phyloP scores from a whole-genome alignment of 2,329 filamentous ascomycete genomes.

The Cladophialophora chaetospira region DNA sequence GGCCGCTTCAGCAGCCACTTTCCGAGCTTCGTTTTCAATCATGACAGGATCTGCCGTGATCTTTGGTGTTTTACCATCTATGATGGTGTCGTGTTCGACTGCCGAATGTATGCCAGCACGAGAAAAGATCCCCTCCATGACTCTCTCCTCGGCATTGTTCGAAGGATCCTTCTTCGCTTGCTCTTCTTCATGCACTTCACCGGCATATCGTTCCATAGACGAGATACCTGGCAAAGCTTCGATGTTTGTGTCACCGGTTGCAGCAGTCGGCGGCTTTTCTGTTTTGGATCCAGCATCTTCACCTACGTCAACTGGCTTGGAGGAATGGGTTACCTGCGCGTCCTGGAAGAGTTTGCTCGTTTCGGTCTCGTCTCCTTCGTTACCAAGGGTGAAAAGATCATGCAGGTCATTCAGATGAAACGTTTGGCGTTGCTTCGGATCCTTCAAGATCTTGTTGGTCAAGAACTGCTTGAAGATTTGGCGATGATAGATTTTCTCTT shows the following conservation, averaged over 20 bases:
- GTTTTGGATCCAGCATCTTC: constrained; percentile 25
- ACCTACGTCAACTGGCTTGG: constrained; percentile 34
- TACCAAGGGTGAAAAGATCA: constrained; percentile 81
- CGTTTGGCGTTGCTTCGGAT: constrained; percentile 88
- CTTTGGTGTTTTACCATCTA: constrained; percentile 66
- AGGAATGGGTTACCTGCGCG: constrained; percentile 71
- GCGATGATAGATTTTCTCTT: constrained; percentile 98
- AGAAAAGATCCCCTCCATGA: constrained; percentile 88
- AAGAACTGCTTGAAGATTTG: constrained; percentile 99
- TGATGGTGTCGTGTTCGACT: constrained; percentile 88
- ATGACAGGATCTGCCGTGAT: constrained; percentile 75
- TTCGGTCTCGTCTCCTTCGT: constrained; percentile 72
- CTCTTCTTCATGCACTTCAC: constrained; percentile 49
- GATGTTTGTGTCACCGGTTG: constrained; percentile 44
- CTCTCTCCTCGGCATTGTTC: constrained; percentile 64
- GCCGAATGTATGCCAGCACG: constrained; percentile 85
- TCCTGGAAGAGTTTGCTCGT: constrained; percentile 85
- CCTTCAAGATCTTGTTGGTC: constrained; percentile 91
- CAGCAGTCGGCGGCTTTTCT: constrained; percentile 31
- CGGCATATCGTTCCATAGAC: constrained; percentile 65
- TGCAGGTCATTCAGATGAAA: constrained; percentile 90
- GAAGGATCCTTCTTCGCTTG: constrained; percentile 35
- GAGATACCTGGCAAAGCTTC: constrained; percentile 62
- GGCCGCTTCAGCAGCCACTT: constrained; percentile 76
- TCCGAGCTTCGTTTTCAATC: constrained; percentile 78